Evolutionary conservation across 768 basidiomycete genomes (phyloP).

Genomic region (Agaricus blazei): DNA sequence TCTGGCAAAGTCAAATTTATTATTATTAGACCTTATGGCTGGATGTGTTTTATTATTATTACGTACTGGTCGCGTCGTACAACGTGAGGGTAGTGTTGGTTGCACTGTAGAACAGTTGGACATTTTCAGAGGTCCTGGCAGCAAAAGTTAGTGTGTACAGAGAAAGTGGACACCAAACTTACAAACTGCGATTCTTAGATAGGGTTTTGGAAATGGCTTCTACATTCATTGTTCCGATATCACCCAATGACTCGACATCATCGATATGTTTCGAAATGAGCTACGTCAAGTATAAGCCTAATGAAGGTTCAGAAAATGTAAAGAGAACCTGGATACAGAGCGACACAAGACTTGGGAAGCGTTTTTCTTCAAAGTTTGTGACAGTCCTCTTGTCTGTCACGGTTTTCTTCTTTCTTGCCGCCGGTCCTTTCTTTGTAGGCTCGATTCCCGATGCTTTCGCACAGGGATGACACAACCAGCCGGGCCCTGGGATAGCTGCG

Average conservation of each 20-base stretch:
- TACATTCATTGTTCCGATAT: slow-evolving; percentile 81
- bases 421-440: slow-evolving; percentile 78
- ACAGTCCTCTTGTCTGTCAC: slow-evolving; percentile 66
- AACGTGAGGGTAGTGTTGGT: slow-evolving; percentile 63
- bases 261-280: slow-evolving; percentile 83
- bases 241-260: slow-evolving; percentile 84
- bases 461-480: slow-evolving; percentile 83
- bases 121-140: slow-evolving; percentile 71
- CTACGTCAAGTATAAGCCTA: slow-evolving; percentile 30
- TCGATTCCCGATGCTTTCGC: slow-evolving; percentile 72
- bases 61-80: slow-evolving; percentile 88
- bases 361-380: slow-evolving; percentile 62
- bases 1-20: slow-evolving; percentile 34
- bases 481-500: slow-evolving; percentile 62
- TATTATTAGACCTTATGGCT: background rate
- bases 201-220: slow-evolving; percentile 80
- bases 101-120: slow-evolving; percentile 76
- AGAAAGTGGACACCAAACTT: slow-evolving; percentile 27
- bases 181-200: slow-evolving; percentile 79
- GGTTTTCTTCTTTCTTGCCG: slow-evolving; percentile 56
- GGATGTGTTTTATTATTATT: background rate
- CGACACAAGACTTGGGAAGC: slow-evolving; percentile 66
- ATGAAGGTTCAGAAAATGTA: too few species aligned
- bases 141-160: background rate
- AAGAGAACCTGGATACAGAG: slow-evolving; percentile 69